phyloP scores from a whole-genome alignment of 805 yeast species.

The Myxozyma neotropica region DNA sequence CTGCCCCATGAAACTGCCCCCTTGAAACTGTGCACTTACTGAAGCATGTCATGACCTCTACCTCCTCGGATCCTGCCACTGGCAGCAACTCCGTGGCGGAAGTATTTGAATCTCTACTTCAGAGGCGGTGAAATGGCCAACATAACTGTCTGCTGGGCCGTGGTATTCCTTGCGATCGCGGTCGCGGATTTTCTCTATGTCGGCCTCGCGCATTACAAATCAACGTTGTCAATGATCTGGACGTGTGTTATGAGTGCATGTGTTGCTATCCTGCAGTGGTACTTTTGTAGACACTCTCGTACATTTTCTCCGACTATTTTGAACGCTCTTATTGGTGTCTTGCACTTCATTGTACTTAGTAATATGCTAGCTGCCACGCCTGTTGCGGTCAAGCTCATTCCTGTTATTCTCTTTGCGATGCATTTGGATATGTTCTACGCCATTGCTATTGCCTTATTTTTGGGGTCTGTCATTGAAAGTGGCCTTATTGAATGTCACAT shows the following conservation, averaged over 20 bases:
- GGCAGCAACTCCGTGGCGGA: slow-evolving; percentile 79
- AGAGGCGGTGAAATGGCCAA: slow-evolving; percentile 48
- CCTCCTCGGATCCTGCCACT: slow-evolving; percentile 48
- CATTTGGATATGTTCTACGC: slow-evolving; percentile 91
- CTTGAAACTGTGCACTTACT: no score
- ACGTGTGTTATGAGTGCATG: slow-evolving; percentile 88
- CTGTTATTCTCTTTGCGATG: slow-evolving; percentile 80
- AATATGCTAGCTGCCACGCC: slow-evolving; percentile 57
- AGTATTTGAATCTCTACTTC: slow-evolving; percentile 63
- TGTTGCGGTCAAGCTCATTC: slow-evolving; percentile 53
- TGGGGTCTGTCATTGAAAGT: slow-evolving; percentile 88
- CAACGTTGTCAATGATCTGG: slow-evolving; percentile 90
- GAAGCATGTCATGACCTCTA: background rate
- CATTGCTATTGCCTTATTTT: slow-evolving; percentile 84
- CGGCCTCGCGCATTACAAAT: slow-evolving; percentile 94
- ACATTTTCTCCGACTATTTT: slow-evolving; percentile 78
- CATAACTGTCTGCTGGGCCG: slow-evolving; percentile 43
- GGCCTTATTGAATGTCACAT: no score
- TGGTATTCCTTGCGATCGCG: slow-evolving; percentile 92
- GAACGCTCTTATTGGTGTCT: slow-evolving; percentile 84
- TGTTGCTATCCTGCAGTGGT: slow-evolving; percentile 89
- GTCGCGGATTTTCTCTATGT: slow-evolving; percentile 91
- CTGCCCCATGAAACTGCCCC: no score
- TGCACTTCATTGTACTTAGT: slow-evolving; percentile 79
- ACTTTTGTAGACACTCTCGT: slow-evolving; percentile 94